Evolutionary conservation across 441 rosid genomes (phyloP).

Genomic region (Lepidium campestre): DNA sequence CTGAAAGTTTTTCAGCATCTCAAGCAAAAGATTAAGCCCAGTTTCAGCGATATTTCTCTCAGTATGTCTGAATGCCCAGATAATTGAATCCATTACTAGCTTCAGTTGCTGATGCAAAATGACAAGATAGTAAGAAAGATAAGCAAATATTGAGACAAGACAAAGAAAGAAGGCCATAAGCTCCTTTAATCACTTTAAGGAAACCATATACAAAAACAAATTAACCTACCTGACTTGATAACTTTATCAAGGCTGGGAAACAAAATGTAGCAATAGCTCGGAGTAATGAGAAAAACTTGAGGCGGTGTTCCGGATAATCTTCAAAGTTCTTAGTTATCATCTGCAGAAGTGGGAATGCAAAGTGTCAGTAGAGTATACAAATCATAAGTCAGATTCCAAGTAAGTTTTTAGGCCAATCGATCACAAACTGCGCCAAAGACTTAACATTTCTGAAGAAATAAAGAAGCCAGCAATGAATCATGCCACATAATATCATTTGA

Average conservation of each 20-base stretch:
- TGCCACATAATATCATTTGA: not conserved
- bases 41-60: constrained; percentile 99
- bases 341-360: constrained; percentile 34
- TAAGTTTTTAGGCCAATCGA: not conserved
- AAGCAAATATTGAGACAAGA: not conserved
- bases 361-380: constrained; percentile 2
- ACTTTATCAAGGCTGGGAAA: constrained; percentile 85
- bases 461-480: not conserved
- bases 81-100: constrained; percentile 98
- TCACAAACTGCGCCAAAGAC: not conserved
- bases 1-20: constrained; percentile 97
- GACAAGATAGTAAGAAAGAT: constrained; percentile 11
- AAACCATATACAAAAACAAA: constrained; percentile 11
- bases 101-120: constrained; percentile 71
- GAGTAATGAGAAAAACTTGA: constrained; percentile 96
- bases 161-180: not conserved
- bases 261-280: constrained; percentile 96
- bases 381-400: not conserved
- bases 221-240: constrained; percentile 86
- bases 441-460: not conserved
- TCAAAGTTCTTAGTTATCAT: constrained; percentile 99
- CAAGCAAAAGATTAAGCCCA: constrained; percentile 84
- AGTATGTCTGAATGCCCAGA: constrained; percentile 99
- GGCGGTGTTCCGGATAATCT: constrained; percentile 98
- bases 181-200: not conserved